These are phyloP conservation scores for Vigna nakashimae DNA, from an alignment of 306 rosid species.

Conservation along the genomic window DNA sequence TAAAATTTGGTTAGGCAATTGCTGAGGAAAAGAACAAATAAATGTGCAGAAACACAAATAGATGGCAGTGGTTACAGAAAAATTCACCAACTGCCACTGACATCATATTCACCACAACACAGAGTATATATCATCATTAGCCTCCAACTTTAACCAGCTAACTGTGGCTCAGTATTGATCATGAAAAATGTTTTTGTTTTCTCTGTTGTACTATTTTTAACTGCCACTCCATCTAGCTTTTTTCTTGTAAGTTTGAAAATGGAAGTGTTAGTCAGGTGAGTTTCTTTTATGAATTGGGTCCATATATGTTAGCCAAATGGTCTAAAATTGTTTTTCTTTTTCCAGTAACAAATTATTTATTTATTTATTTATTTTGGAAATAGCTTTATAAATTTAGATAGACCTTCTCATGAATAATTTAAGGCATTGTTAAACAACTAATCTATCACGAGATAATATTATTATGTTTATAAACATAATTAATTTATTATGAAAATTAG, in stretches of 20 bases:
- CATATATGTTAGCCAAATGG: neutral
- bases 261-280: neutral
- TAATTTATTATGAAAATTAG: neutral
- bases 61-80: constrained; percentile 24
- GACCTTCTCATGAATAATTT: neutral
- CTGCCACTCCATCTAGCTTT: neutral
- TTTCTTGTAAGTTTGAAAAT: neutral
- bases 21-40: neutral
- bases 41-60: neutral
- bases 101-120: neutral
- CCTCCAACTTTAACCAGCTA: neutral
- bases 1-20: constrained; percentile 26
- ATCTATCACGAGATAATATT: too few species aligned
- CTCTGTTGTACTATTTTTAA: neutral
- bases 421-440: neutral
- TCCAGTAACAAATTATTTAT: neutral
- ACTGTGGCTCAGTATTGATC: too few species aligned
- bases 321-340: neutral
- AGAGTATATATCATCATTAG: neutral
- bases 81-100: neutral
- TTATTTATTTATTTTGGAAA: neutral
- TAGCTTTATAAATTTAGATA: neutral
- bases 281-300: neutral
- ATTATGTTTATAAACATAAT: too few species aligned
- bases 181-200: neutral